These are phyloP conservation scores for Phytophthora idaei DNA, from an alignment of 352 stramenopile species.

Conservation along the genomic window DNA sequence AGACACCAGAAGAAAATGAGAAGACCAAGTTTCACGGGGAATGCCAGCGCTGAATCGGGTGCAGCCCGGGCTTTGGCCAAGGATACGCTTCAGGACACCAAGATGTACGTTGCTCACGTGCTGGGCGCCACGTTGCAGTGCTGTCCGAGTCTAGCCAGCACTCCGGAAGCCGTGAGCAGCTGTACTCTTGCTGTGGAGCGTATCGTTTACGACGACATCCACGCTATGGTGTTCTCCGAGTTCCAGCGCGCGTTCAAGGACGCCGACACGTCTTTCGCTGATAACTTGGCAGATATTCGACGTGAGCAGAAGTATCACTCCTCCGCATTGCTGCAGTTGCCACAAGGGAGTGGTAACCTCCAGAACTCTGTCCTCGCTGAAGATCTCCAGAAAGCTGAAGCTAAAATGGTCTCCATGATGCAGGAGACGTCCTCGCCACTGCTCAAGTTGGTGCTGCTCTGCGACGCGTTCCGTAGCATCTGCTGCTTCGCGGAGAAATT, in stretches of 20 bases:
- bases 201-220: constrained; percentile 73
- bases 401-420: constrained; percentile 53
- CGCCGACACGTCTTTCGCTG: constrained; percentile 51
- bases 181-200: constrained; percentile 66
- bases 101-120: constrained; percentile 72
- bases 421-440: constrained; percentile 54
- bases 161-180: constrained; percentile 46
- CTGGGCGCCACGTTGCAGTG: constrained; percentile 63
- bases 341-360: constrained; percentile 8
- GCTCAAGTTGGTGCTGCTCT: constrained; percentile 69
- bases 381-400: constrained; percentile 51
- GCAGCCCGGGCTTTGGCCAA: constrained; percentile 26
- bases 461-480: constrained; percentile 59
- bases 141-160: constrained; percentile 65
- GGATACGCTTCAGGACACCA: constrained; percentile 67
- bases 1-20: constrained; percentile 32
- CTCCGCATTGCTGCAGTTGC: constrained; percentile 23
- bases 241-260: constrained; percentile 53
- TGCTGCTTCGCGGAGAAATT: constrained; percentile 73
- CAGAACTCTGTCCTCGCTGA: constrained; percentile 29
- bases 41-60: constrained; percentile 8
- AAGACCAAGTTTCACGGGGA: constrained; percentile 21
- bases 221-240: constrained; percentile 58
- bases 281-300: constrained; percentile 57
- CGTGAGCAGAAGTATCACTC: constrained; percentile 51